Base-by-base conservation (phyloP, 352 stramenopile species). In the Globisporangium orthogonon region DNA sequence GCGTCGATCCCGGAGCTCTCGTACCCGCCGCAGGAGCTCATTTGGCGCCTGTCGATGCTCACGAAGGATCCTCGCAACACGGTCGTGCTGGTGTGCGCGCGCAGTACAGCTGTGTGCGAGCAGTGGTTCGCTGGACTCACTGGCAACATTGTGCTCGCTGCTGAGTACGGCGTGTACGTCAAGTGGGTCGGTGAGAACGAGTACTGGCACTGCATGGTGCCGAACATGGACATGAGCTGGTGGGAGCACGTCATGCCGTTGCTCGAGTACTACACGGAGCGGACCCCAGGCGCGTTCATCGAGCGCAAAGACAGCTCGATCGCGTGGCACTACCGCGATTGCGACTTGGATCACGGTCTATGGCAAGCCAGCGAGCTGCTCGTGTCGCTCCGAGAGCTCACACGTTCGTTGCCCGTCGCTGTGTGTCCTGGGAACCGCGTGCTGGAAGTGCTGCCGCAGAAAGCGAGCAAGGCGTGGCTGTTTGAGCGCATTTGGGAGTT, bases 281-380 rank as follows among this genome's bases (percentile, higher is more conserved):
- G 83, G 7, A 95, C 85, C 7, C 85, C 85, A 40, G 85, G 85
- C 14, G 76, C 78, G 7, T 93, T 89, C 52, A 92, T 95, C 29
- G 85, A 95, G 60, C 71, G 73, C 9, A 95, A 95, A 33, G 82
- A 91, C 44, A 89, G 78, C 56, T 95, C 85, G 7, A 70, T 96
- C 18, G 83, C 87, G 18, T 97, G 89, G 89, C 87, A 97, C 63
- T 97, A 97, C 62, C 77, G 79, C 11, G 87, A 96, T 48, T 92
- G 83, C 49, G 88, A 97, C 66, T 64, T 89, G 31, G 83, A 96
- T 53, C 86, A 94, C 53, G 87, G 87, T 0, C 61, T 89, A 46
- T 96, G 87, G 89, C 87, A 97, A 76, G 89, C 89, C 3, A 96
- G 89, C 57, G 89, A 97, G 56, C 70, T 97, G 54, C 54, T 92